phyloP scores from a whole-genome alignment of 2,329 filamentous ascomycete genomes.

The Monosporascus sp. region DNA sequence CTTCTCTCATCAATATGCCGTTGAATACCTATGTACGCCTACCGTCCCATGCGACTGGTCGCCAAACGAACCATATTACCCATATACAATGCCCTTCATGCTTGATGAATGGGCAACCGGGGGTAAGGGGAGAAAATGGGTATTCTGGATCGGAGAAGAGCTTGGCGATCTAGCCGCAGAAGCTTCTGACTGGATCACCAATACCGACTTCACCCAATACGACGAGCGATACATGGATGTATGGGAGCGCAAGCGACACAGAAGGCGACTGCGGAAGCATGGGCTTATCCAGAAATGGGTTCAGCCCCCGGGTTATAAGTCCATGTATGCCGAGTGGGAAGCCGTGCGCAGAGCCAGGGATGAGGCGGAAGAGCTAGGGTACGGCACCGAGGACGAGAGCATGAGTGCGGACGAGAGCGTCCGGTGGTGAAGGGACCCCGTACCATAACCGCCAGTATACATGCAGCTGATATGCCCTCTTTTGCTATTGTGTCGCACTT shows the following conservation, averaged over 20 bases:
- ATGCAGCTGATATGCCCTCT: background rate
- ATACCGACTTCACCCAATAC: constrained; percentile 38
- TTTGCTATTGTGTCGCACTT: too few species aligned
- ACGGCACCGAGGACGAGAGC: constrained; percentile 30
- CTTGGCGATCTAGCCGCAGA: constrained; percentile 43
- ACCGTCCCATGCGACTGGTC: constrained; percentile 47
- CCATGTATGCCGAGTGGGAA: constrained; percentile 41
- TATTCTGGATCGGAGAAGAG: constrained; percentile 35
- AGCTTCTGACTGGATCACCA: constrained; percentile 37
- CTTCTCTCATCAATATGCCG: constrained; percentile 50
- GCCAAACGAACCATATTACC: constrained; percentile 53
- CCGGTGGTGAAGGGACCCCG: constrained; percentile 1
- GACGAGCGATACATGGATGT: constrained; percentile 40
- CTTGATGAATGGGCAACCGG: constrained; percentile 56
- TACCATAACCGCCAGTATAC: background rate
- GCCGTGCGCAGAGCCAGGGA: constrained; percentile 34
- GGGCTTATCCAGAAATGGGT: constrained; percentile 34
- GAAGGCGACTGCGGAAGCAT: constrained; percentile 45
- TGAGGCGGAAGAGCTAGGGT: constrained; percentile 33
- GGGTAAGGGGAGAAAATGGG: constrained; percentile 39
- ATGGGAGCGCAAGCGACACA: constrained; percentile 41
- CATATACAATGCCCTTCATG: constrained; percentile 55
- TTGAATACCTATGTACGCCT: constrained; percentile 39
- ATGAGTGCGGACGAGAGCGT: constrained; percentile 27
- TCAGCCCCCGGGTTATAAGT: constrained; percentile 34